Base-by-base conservation (phyloP, 2,329 filamentous ascomycete genomes). In the Ceratocystiopsis brevicomis region DNA sequence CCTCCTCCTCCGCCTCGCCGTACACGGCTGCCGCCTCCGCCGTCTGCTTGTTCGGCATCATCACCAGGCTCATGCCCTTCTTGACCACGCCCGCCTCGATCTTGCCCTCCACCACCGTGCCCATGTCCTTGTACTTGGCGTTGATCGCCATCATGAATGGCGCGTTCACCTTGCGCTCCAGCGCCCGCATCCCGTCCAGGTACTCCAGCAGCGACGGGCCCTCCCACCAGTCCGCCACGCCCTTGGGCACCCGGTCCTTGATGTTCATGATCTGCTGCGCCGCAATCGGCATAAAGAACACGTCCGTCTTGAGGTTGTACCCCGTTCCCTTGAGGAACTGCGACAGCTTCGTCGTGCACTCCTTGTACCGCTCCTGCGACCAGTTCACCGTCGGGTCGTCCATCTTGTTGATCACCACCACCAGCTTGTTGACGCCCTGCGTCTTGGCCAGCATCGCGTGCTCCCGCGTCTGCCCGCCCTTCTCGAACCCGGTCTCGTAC, bases 141-240 rank as follows among this genome's bases (percentile, higher is more conserved):
- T 82, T 48, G 50, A 98, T 72, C 10, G 90, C 83, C 87, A 98
- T 95, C 90, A 98, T 96, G 71, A 98, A 96, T n/a, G 90, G 88
- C 2, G 90, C 90, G 54, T 94, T 94, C 54, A 95, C 64, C 68
- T 96, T 98, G 54, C 90, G 84, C 61, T 98, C 88, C 36, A 95
- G 73, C 13, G 88, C 77, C 45, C 48, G 44, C 52, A 53, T 53
- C 40, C 44, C 41, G 59, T 95, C 88, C n/a, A 98, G 76, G 61
- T 87, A 95, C 61, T 96, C 88, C 17, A 98, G 77, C 39, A 98
- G 73, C 17, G 87, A 90, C 11, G 88, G 88, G 0, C 87, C 86
- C 37, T 83, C 70, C 58, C 85, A 92, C 84, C 86, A 98, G 10
- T 83, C 73, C 37, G 75, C 78, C 4, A 84, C 51, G 3, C 77